Base-by-base conservation (phyloP, 345 rosid genomes). In the Dovyalis caffra region DNA sequence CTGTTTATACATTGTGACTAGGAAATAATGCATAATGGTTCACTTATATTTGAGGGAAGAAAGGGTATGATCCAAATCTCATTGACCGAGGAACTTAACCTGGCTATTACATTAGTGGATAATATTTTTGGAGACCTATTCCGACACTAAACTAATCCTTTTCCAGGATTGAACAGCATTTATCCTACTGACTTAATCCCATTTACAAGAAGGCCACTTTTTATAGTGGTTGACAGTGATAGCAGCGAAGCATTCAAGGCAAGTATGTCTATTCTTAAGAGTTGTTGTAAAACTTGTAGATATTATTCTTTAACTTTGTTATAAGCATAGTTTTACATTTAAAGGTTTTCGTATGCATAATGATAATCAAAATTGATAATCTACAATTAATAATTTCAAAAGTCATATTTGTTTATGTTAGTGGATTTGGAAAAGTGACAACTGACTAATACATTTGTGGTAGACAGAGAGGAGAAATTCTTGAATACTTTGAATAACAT, bases 151-250 rank as follows among this genome's bases (percentile, higher is more conserved):
- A 28, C 66, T 77, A 73, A 65, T 33, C 45, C 34, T 16, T 74
- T 85, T 82, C 60, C 88, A 94, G 98, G 95, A 86, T 68, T 85
- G 74, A 94, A 88, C 85, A 87, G 83, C 85, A 82, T 94, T 75
- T 90, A 92, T 78, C 97, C 98, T 53, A 78, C 86, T 75, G 97
- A 94, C 87, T 78, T 94, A 72, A 84, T 91, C 85, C 97, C 98
- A 73, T 94, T 94, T 81, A 92, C 98, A 58, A 88, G 98, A 81
- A 90, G 85, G 79, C 93, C 97, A 56, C 95, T 92, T 29, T 90
- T 94, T 82, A 76, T 92, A 73, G 77, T 94, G 64, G 82, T 92
- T 70, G 98, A 92, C 86, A 91, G 98, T 78, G 92, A 92, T 69
- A 74, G 78, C 84, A 91, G 93, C 70, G 82, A 85, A 74, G 85